These are phyloP conservation scores for Bacterosira constricta DNA, from an alignment of 108 stramenopile species.

Conservation along the genomic window DNA sequence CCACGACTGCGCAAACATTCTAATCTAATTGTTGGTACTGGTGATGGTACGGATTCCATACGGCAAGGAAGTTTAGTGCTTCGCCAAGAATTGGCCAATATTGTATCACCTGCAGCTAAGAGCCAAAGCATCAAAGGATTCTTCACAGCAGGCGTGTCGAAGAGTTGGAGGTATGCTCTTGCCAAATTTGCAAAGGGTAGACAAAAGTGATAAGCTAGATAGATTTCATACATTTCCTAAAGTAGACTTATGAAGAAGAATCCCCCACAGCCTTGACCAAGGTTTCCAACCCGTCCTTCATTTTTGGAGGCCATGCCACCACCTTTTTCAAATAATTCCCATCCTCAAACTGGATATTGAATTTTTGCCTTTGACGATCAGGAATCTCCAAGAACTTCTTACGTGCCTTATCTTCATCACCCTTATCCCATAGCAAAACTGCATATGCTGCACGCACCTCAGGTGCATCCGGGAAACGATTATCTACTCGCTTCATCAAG, in stretches of 20 bases:
- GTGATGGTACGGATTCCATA: constrained; percentile 6
- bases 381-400: constrained; percentile 84
- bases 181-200: constrained; percentile 82
- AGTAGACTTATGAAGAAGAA: constrained; percentile 10
- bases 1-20: constrained; percentile 28
- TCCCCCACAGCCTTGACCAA: constrained; percentile 46
- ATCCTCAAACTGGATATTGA: constrained; percentile 65
- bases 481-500: constrained; percentile 77
- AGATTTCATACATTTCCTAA: neutral
- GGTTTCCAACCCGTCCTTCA: constrained; percentile 56
- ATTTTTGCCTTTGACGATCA: constrained; percentile 71
- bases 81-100: constrained; percentile 38
- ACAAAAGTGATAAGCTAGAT: constrained; percentile 6
- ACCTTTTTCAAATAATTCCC: constrained; percentile 57
- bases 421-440: constrained; percentile 62
- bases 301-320: constrained; percentile 78
- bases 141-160: constrained; percentile 68
- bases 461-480: constrained; percentile 88
- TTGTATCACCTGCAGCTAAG: constrained; percentile 74
- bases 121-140: constrained; percentile 84
- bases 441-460: constrained; percentile 85
- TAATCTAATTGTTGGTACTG: constrained; percentile 36
- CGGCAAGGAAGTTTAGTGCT: constrained; percentile 13
- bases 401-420: constrained; percentile 70
- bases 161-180: constrained; percentile 68